phyloP scores from a whole-genome alignment of 148 eudicot genomes.

The Bassia scoparia region DNA sequence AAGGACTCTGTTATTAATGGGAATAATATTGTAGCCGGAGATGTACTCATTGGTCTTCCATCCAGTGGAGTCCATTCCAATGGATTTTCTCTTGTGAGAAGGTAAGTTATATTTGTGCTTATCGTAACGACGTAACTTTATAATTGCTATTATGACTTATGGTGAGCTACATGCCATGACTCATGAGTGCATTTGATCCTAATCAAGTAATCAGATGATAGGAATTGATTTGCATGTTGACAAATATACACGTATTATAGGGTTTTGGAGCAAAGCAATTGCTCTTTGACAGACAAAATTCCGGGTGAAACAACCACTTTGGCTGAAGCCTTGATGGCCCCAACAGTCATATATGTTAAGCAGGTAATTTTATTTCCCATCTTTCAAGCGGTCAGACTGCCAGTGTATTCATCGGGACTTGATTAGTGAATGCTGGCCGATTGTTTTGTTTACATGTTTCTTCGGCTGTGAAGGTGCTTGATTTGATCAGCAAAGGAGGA shows the following conservation, averaged over 20 bases:
- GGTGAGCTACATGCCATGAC: not conserved
- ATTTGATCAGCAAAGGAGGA: conserved; percentile 74
- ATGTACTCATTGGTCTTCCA: conserved; percentile 83
- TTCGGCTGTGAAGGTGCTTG: conserved; percentile 62
- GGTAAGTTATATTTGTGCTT: conserved; percentile 34
- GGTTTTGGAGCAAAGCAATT: conserved; percentile 65
- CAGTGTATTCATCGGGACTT: not conserved
- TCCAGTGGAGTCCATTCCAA: conserved; percentile 96
- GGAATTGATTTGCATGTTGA: not conserved
- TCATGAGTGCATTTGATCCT: not conserved
- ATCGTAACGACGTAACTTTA: not conserved
- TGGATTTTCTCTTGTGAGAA: conserved; percentile 93
- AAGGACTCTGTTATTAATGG: conserved; percentile 88
- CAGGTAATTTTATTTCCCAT: conserved; percentile 44
- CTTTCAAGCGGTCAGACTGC: not conserved
- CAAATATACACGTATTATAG: conserved; percentile 26
- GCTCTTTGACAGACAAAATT: conserved; percentile 56
- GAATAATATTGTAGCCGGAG: conserved; percentile 69
- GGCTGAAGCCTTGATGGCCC: conserved; percentile 90
- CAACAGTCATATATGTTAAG: conserved; percentile 88
- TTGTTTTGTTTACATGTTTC: not conserved
- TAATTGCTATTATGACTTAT: not conserved
- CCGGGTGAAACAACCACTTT: conserved; percentile 56
- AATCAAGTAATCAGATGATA: not conserved
- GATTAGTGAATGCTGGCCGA: not conserved